Evolutionary conservation across 768 basidiomycete species (phyloP).

Genomic region (Butyriboletus loyo): DNA sequence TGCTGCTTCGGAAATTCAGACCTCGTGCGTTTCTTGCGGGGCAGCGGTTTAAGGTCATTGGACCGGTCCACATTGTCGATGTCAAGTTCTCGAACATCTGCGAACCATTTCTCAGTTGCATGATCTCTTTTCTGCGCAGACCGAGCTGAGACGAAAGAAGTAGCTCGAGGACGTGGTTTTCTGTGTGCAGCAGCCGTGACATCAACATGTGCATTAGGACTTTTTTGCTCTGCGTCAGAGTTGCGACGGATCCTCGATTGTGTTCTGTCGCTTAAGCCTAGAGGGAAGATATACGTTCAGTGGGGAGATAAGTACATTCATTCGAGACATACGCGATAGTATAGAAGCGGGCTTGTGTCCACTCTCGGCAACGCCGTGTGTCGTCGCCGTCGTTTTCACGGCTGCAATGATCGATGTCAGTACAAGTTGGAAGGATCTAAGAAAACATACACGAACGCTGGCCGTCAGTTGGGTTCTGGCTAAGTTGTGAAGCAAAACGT

Average conservation of each 20-base stretch:
- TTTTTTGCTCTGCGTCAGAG: conserved; percentile 2
- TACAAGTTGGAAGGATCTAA: background rate
- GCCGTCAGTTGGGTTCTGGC: background rate
- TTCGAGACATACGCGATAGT: conserved; percentile 23
- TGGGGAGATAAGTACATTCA: background rate
- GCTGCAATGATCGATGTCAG: conserved; percentile 9
- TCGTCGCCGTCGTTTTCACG: background rate
- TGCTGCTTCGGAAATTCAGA: conserved; percentile 7
- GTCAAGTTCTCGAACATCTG: conserved; percentile 18
- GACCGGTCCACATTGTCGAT: conserved; percentile 3
- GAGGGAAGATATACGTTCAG: background rate
- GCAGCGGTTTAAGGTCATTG: background rate
- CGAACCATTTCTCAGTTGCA: conserved; percentile 25
- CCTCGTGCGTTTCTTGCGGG: conserved; percentile 4
- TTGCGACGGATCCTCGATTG: conserved; percentile 1
- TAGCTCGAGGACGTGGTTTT: conserved; percentile 4
- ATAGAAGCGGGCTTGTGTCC: conserved; percentile 2
- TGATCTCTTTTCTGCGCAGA: conserved; percentile 23
- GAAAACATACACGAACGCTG: background rate
- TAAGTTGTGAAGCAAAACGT: conserved; percentile 8
- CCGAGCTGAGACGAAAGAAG: conserved; percentile 21
- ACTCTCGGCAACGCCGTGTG: background rate
- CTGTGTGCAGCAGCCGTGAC: background rate
- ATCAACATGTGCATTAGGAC: background rate
- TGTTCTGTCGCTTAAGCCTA: conserved; percentile 18